Evolutionary conservation across 768 basidiomycete species (phyloP).

Genomic region (Boletus rufocinnamomeus): DNA sequence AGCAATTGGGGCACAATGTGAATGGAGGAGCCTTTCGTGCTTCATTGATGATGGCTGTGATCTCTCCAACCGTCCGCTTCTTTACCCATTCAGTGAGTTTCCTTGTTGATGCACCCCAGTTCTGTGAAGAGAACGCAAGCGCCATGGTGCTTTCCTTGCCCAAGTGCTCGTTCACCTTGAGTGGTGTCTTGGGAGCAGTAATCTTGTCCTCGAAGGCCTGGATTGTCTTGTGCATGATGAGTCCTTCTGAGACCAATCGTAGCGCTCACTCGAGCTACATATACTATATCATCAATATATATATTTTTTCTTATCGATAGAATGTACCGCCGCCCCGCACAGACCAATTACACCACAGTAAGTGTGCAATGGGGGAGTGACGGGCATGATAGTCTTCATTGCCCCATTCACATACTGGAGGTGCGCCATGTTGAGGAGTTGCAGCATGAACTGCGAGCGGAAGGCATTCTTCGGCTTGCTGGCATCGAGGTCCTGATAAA

Average conservation of each 20-base stretch:
- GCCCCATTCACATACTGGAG: too few relatives aligned
- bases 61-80: background rate
- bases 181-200: background rate
- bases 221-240: background rate
- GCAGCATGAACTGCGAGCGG: too few relatives aligned
- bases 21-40: background rate
- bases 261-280: too few relatives aligned
- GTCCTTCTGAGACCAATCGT: background rate
- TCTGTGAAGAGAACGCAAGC: conserved; percentile 6
- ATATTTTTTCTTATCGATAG: too few relatives aligned
- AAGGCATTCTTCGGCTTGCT: too few relatives aligned
- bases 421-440: too few relatives aligned
- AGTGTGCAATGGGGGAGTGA: too few relatives aligned
- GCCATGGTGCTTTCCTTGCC: conserved; percentile 8
- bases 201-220: conserved; percentile 1
- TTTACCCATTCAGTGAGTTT: background rate
- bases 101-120: conserved; percentile 3
- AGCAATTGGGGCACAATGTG: background rate
- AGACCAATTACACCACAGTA: too few relatives aligned
- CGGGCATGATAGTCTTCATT: too few relatives aligned
- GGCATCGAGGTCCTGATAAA: too few relatives aligned
- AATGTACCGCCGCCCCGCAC: too few relatives aligned
- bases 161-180: conserved; percentile 9
- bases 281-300: too few relatives aligned
- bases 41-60: background rate